A percentile compares a stretch with the other conserved stretches of the same genome.
phyloP scores from a whole-genome alignment of 257 asterid species.

The Primulina tabacum region DNA sequence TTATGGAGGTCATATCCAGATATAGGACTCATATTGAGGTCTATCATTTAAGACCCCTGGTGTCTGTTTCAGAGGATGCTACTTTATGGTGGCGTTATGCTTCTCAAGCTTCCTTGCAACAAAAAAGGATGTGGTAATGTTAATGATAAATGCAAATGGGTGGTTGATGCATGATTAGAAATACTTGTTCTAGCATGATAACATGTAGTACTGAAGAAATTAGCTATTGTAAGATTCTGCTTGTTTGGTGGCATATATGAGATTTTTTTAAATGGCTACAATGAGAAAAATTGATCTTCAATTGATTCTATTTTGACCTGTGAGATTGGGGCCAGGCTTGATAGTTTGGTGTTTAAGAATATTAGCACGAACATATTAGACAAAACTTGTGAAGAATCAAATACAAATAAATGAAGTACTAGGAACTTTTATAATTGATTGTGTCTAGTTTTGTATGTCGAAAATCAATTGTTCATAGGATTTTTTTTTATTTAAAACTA shows the following conservation, averaged over 20 bases:
- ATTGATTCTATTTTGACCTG: slow-evolving; percentile 4
- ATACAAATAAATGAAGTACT: background rate
- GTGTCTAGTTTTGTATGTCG: background rate
- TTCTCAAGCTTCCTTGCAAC: slow-evolving; percentile 86
- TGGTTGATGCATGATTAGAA: slow-evolving; percentile 14
- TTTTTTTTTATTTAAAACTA: too few relatives aligned
- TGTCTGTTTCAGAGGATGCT: slow-evolving; percentile 60
- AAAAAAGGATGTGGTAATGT: slow-evolving; percentile 82
- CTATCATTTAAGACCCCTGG: slow-evolving; percentile 84
- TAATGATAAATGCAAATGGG: slow-evolving; percentile 15
- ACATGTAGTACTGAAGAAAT: slow-evolving; percentile 17
- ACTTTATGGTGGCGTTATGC: slow-evolving; percentile 95
- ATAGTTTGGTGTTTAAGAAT: slow-evolving; percentile 9
- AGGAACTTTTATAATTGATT: too few relatives aligned
- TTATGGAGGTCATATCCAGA: slow-evolving; percentile 89
- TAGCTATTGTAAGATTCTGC: slow-evolving; percentile 21
- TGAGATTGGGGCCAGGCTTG: slow-evolving; percentile 8
- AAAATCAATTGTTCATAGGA: background rate
- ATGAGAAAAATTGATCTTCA: slow-evolving; percentile 2
- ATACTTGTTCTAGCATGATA: background rate
- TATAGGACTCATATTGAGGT: slow-evolving; percentile 71
- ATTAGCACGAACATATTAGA: slow-evolving; percentile 2
- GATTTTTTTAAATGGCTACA: background rate
- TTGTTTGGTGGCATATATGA: slow-evolving; percentile 16
- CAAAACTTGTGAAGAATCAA: slow-evolving; percentile 1